phyloP scores from a whole-genome alignment of 2,329 filamentous ascomycete species.

The Stachybotrys echinatus region DNA sequence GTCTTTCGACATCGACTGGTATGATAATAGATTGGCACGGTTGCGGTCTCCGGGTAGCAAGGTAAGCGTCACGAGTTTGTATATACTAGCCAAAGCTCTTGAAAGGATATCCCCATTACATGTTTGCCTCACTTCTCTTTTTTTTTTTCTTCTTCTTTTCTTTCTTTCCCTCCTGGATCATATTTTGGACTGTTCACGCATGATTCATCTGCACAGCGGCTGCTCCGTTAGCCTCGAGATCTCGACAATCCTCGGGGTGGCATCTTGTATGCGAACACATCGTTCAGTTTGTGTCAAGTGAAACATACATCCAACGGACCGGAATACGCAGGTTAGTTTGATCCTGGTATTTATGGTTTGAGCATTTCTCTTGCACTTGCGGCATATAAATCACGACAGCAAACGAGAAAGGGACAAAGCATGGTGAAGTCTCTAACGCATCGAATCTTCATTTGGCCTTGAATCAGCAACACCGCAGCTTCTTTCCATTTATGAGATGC shows the following conservation, averaged over 20 bases:
- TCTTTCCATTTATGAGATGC: too few species aligned
- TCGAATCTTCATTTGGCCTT: too few species aligned
- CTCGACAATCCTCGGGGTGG: not conserved
- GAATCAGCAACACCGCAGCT: too few species aligned
- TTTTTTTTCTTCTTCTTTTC: not conserved
- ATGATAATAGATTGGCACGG: constrained; percentile 23
- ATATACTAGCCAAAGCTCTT: constrained; percentile 43
- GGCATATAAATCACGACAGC: too few species aligned
- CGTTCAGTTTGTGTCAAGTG: too few species aligned
- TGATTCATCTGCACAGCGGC: not conserved
- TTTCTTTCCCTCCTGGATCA: not conserved
- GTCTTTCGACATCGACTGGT: constrained; percentile 2
- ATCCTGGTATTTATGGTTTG: too few species aligned
- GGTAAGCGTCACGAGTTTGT: constrained; percentile 48
- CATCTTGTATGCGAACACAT: not conserved
- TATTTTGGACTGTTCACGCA: not conserved
- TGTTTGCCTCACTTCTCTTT: not conserved
- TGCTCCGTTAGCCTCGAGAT: not conserved
- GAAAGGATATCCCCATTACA: constrained; percentile 24
- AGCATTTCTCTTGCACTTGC: too few species aligned
- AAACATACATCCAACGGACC: too few species aligned
- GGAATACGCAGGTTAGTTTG: too few species aligned
- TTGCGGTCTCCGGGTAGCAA: constrained; percentile 44
- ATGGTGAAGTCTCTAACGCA: too few species aligned
- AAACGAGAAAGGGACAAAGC: too few species aligned